phyloP scores from a whole-genome alignment of 2,329 filamentous ascomycete species.

The Botrytis medusae region DNA sequence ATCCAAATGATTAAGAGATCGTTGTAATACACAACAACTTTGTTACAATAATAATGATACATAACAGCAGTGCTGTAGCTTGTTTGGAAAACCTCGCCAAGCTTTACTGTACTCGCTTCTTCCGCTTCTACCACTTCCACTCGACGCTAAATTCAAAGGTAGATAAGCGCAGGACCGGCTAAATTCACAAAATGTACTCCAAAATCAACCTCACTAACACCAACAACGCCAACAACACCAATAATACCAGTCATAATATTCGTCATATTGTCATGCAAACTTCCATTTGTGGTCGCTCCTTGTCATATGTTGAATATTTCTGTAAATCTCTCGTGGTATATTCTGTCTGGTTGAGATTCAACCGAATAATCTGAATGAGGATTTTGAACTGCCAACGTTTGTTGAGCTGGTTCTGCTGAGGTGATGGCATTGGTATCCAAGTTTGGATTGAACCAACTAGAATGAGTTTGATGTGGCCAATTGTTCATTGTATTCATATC shows the following conservation, averaged over 20 bases:
- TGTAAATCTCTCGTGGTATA: neutral
- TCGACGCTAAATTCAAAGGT: neutral
- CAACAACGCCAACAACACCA: neutral
- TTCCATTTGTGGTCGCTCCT: neutral
- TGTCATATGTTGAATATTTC: neutral
- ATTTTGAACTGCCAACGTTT: conserved; percentile 7
- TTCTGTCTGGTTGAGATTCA: neutral
- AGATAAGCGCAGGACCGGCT: neutral
- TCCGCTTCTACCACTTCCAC: neutral
- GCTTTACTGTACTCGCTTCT: neutral
- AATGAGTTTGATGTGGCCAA: neutral
- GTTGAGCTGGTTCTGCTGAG: conserved; percentile 2
- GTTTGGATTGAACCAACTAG: neutral
- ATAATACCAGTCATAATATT: neutral
- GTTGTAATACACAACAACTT: neutral
- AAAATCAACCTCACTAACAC: neutral
- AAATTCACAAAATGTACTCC: neutral
- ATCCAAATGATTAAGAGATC: neutral
- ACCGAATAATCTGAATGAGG: neutral
- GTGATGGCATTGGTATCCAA: neutral
- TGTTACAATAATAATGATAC: neutral
- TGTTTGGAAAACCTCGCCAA: conserved; percentile 1
- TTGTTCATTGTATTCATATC: conserved; percentile 1
- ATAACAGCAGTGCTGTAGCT: neutral
- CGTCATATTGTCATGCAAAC: neutral